phyloP scores from a whole-genome alignment of 148 eudicot genomes.

The Talinum fruticosum region DNA sequence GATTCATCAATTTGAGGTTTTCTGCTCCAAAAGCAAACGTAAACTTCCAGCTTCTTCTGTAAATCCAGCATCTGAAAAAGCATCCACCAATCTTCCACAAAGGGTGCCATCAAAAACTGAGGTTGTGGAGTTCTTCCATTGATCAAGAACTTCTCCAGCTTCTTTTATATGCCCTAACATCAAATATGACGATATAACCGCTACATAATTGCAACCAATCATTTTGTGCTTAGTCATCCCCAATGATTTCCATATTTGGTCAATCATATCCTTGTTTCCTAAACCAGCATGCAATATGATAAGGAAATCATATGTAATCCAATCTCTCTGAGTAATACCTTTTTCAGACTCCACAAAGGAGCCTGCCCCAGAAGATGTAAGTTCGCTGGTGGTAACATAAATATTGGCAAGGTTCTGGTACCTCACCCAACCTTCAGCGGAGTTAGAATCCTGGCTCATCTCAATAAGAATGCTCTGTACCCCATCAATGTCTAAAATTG shows the following conservation, averaged over 20 bases:
- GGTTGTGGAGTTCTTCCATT: constrained; percentile 66
- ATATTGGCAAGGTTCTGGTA: constrained; percentile 59
- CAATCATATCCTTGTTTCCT: constrained; percentile 69
- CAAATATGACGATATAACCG: constrained; percentile 69
- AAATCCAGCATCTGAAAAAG: constrained; percentile 64
- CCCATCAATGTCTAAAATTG: constrained; percentile 57
- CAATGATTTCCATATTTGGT: constrained; percentile 87
- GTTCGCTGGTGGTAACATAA: constrained; percentile 54
- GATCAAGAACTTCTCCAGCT: constrained; percentile 64
- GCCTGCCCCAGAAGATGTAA: constrained; percentile 39
- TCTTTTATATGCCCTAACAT: constrained; percentile 75
- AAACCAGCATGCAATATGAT: constrained; percentile 66
- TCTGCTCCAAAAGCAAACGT: constrained; percentile 40
- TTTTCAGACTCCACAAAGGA: constrained; percentile 61
- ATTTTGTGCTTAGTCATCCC: constrained; percentile 75
- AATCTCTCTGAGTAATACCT: constrained; percentile 64
- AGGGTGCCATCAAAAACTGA: constrained; percentile 45
- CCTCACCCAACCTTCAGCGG: constrained; percentile 62
- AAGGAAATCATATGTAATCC: constrained; percentile 84
- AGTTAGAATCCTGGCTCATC: constrained; percentile 50
- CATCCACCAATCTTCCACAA: constrained; percentile 52
- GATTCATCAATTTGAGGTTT: constrained; percentile 9
- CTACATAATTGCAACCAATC: constrained; percentile 71
- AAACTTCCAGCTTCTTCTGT: constrained; percentile 50
- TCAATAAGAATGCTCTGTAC: constrained; percentile 62